Conservation (phyloP, 202 grass and related monocot species). For the Musa balbisiana region DNA sequence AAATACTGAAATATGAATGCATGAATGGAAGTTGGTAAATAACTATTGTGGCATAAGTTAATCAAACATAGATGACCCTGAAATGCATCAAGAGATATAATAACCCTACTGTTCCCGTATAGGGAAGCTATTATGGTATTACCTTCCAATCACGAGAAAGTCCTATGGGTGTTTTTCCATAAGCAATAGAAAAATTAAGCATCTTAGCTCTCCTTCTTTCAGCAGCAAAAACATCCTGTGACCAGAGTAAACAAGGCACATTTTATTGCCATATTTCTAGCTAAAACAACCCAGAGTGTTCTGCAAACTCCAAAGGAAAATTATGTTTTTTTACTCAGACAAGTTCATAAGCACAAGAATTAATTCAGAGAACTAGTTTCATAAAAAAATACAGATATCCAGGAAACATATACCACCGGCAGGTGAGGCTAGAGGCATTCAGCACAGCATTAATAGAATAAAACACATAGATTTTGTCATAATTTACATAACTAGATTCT, state of each 20-base stretch:
- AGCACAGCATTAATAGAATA: background rate
- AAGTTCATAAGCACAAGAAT: background rate
- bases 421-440: background rate
- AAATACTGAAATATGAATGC: background rate
- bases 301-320: background rate
- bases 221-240: constrained; percentile 85
- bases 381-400: background rate
- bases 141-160: constrained; percentile 99
- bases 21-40: background rate
- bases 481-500: too few relatives aligned
- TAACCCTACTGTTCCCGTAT: background rate
- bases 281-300: background rate
- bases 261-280: background rate
- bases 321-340: background rate
- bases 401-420: background rate
- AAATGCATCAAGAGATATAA: background rate
- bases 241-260: constrained; percentile 27
- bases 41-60: too few relatives aligned
- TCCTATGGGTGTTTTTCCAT: constrained; percentile 83
- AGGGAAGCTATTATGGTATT: constrained; percentile 15
- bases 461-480: too few relatives aligned
- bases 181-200: constrained; percentile 96
- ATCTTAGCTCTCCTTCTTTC: constrained; percentile 98
- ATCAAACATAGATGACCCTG: too few relatives aligned
- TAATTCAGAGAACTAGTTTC: background rate